Evolutionary conservation across 768 basidiomycete genomes (phyloP), one percentile per base, ranked within the genome.

Genomic region (Suillus sp.): DNA sequence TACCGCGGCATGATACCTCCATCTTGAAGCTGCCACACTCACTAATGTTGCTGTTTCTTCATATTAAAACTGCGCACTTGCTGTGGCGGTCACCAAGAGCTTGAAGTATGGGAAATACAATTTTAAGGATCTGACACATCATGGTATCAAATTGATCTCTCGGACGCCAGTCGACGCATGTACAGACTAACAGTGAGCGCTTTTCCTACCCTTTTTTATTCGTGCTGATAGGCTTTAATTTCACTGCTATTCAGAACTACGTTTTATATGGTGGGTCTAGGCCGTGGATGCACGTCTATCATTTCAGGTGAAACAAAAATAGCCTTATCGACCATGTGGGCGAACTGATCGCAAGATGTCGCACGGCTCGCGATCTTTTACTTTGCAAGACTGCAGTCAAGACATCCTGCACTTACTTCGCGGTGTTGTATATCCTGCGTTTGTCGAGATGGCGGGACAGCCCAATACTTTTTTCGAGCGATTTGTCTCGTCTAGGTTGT

Each of bases 321-420:
- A 63, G 50, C 38, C 58, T 63, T 63, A 63, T 63, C 62, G 22
- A 51, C n/a, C 58, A 38, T 22, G 42, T 42, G 48, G 30, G 20
- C 8, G 20, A 27, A 38, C 35, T 11, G 40, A 13, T 18, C 42
- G 37, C 38, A n/a, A 34, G 13, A 25, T 27, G 5, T 6, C 22
- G 2, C 56, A 18, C 34, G 20, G 5, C 54, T 6, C 22, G 4
- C 32, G 18, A 38, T 25, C 50, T 48, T 48, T 14, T 30, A 50
- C 14, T n/a, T n/a, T 51, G 9, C 18, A 16, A 3, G 27, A 30
- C 27, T 51, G 50, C 3, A 45, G 43, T 45, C 9, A n/a, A 45
- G 42, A n/a, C 42, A 43, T 7, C 27, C 50, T 18, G 18, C 50
- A 20, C 50, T 50, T 27, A 27, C 1, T 50, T 27, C 27, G 18